phyloP scores from a whole-genome alignment of 169 alveolate genomes.

The Plasmodium vivax region DNA sequence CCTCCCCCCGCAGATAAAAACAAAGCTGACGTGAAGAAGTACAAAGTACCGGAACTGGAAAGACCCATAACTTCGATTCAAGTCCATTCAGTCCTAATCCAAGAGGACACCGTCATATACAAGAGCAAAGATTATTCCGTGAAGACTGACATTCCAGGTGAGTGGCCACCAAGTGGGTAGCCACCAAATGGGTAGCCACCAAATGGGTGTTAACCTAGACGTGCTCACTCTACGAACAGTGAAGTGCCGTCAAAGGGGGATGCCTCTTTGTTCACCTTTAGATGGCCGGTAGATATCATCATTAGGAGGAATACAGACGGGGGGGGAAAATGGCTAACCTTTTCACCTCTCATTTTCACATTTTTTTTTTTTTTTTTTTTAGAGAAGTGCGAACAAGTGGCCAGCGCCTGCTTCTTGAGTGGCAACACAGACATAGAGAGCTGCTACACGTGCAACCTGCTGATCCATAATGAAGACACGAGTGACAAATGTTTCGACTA shows the following conservation, averaged over 20 bases:
- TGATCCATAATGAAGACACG: neutral
- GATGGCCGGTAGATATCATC: neutral
- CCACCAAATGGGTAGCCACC: too few relatives aligned
- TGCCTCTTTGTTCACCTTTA: neutral
- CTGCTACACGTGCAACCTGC: conserved; percentile 22
- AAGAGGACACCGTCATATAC: neutral
- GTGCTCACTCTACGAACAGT: neutral
- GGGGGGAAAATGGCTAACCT: neutral
- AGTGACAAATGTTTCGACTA: neutral
- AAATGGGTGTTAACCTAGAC: neutral
- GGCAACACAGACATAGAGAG: conserved; percentile 32
- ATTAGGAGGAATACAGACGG: neutral
- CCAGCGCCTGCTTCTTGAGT: conserved; percentile 8
- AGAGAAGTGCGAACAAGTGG: conserved; percentile 6
- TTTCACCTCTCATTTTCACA: neutral
- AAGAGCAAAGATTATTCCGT: neutral
- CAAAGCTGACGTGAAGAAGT: neutral
- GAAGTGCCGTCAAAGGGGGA: neutral
- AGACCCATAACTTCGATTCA: neutral
- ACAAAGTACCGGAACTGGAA: neutral
- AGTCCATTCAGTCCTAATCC: neutral
- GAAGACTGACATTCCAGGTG: neutral
- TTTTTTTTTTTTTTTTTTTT: neutral
- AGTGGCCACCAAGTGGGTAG: neutral
- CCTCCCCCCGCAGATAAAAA: neutral